Conservation (phyloP, 2,329 filamentous ascomycete species). For the Seiridium cupressi region DNA sequence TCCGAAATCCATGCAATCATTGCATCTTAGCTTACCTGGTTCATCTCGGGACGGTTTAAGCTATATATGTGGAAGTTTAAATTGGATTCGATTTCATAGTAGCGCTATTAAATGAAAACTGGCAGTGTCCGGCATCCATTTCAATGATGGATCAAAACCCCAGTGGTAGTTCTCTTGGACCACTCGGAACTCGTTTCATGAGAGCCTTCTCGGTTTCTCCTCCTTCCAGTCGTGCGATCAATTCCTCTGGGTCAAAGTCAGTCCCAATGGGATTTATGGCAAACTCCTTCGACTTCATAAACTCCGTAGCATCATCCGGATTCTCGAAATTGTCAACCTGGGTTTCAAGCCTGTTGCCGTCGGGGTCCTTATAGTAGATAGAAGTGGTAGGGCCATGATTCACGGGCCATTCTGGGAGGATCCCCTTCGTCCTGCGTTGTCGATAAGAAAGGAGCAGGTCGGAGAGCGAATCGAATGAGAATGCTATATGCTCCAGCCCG, state of each 20-base stretch:
- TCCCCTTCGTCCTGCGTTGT: slow-evolving; percentile 31
- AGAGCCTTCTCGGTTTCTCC: slow-evolving; percentile 23
- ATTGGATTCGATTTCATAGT: too few species aligned
- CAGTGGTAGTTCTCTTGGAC: slow-evolving; percentile 1
- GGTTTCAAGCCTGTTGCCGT: slow-evolving; percentile 45
- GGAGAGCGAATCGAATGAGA: slow-evolving; percentile 32
- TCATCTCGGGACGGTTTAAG: too few species aligned
- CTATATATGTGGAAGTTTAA: too few species aligned
- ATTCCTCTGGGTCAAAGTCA: slow-evolving; percentile 43
- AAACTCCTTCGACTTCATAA: slow-evolving; percentile 35
- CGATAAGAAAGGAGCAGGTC: slow-evolving; percentile 35
- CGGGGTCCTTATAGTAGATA: slow-evolving; percentile 48
- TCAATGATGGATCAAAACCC: too few species aligned
- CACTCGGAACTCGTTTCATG: slow-evolving; percentile 22
- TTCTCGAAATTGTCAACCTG: slow-evolving; percentile 43
- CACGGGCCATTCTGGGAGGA: slow-evolving; percentile 39
- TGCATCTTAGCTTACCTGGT: too few species aligned
- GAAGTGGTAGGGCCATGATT: slow-evolving; percentile 46
- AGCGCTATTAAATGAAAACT: too few species aligned
- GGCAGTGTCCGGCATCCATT: too few species aligned
- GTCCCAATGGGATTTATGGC: slow-evolving; percentile 39
- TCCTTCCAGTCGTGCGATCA: slow-evolving; percentile 23
- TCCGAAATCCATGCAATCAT: too few species aligned
- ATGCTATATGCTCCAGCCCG: slow-evolving; percentile 41
- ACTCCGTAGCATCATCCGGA: slow-evolving; percentile 33